Percentiles rank a stretch among this genome's conserved stretches.
Evolutionary conservation across 176 grass and related monocot species (phyloP).

Genomic region (Aegilops bicornis): DNA sequence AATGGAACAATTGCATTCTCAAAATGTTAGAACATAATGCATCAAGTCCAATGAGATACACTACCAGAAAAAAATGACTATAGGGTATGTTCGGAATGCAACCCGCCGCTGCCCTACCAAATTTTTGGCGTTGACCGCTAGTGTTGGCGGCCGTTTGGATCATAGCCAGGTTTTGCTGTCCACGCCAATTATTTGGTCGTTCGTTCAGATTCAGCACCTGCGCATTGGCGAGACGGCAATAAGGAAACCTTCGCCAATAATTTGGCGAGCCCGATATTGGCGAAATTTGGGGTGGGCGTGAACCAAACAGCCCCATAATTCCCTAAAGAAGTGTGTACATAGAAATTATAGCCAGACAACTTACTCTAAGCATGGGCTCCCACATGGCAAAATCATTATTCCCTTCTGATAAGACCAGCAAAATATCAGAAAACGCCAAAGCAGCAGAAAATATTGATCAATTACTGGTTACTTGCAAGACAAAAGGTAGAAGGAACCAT

Average conservation of each 20-base stretch:
- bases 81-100: too few relatives aligned
- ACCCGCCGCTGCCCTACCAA: too few relatives aligned
- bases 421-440: constrained; percentile 83
- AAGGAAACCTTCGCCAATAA: too few relatives aligned
- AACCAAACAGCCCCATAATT: not conserved
- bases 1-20: not conserved
- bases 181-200: too few relatives aligned
- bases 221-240: too few relatives aligned
- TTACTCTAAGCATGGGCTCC: constrained; percentile 90
- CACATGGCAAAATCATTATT: constrained; percentile 73
- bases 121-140: too few relatives aligned
- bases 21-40: not conserved
- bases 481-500: not conserved
- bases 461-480: constrained; percentile 11
- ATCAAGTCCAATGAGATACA: not conserved
- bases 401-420: constrained; percentile 83
- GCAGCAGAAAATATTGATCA: constrained; percentile 49
- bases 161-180: too few relatives aligned
- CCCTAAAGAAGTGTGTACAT: not conserved
- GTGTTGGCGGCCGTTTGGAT: too few relatives aligned
- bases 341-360: constrained; percentile 33
- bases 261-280: too few relatives aligned
- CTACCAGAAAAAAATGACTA: not conserved
- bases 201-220: too few relatives aligned
- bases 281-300: too few relatives aligned